phyloP scores from a whole-genome alignment of 106 monocot genomes.

The Vanilla planifolia region DNA sequence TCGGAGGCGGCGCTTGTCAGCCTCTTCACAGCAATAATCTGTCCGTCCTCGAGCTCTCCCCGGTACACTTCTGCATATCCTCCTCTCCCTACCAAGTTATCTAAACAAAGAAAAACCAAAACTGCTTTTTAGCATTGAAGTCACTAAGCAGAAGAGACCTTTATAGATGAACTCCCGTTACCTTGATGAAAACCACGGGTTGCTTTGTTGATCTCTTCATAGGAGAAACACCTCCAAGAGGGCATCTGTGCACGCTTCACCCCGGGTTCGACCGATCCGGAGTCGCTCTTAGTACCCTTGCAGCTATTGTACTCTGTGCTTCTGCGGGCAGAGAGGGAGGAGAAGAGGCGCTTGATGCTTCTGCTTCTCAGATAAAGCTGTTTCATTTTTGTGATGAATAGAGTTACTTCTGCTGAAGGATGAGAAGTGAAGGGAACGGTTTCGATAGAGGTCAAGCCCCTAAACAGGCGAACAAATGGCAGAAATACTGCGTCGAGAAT shows the following conservation, averaged over 20 bases:
- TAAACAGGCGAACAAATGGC: not conserved
- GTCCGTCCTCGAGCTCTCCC: slow-evolving; percentile 44
- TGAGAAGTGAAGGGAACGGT: not conserved
- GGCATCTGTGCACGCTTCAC: slow-evolving; percentile 24
- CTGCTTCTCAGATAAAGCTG: slow-evolving; percentile 31
- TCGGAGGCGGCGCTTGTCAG: slow-evolving; percentile 32
- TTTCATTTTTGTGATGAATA: slow-evolving; percentile 7
- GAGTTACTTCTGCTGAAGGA: not conserved
- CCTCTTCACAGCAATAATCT: slow-evolving; percentile 55
- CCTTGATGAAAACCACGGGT: slow-evolving; percentile 63
- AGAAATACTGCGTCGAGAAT: not conserved
- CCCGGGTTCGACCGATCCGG: not conserved
- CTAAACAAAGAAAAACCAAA: slow-evolving; percentile 17
- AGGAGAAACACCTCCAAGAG: slow-evolving; percentile 73
- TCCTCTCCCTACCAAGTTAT: slow-evolving; percentile 67
- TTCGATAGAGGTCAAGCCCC: too few species aligned
- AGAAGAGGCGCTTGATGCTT: slow-evolving; percentile 44
- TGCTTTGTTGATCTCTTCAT: slow-evolving; percentile 56
- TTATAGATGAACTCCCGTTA: slow-evolving; percentile 3
- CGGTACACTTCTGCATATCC: slow-evolving; percentile 70
- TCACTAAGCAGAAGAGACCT: not conserved
- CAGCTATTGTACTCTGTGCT: not conserved
- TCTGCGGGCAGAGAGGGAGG: slow-evolving; percentile 15
- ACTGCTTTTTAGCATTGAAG: not conserved
- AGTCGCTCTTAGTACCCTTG: not conserved